These are phyloP conservation scores for Cyclotella kingstonii DNA, from an alignment of 108 stramenopile species.

Conservation along the genomic window DNA sequence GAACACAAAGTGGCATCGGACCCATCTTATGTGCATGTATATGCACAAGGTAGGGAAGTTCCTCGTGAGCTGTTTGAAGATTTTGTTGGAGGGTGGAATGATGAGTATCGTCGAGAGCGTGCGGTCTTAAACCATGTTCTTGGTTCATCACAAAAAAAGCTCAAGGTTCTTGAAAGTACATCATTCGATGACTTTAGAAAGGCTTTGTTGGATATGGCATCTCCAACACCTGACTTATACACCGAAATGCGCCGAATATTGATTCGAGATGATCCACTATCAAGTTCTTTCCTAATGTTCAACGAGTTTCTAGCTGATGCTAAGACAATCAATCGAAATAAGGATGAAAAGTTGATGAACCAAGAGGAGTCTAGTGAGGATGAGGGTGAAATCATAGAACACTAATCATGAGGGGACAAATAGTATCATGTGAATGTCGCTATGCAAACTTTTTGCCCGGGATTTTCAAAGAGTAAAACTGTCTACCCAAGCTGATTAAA, in stretches of 20 bases:
- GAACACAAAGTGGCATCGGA: slow-evolving; percentile 52
- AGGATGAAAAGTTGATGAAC: slow-evolving; percentile 7
- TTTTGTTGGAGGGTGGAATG: slow-evolving; percentile 75
- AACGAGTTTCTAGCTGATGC: slow-evolving; percentile 45
- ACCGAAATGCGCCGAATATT: slow-evolving; percentile 54
- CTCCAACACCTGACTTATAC: slow-evolving; percentile 50
- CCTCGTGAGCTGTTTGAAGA: slow-evolving; percentile 76
- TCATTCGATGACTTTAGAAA: slow-evolving; percentile 58
- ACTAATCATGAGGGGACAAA: too few relatives aligned
- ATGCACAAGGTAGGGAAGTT: slow-evolving; percentile 62
- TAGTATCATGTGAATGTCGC: too few relatives aligned
- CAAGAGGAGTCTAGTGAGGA: slow-evolving; percentile 81
- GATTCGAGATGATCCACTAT: slow-evolving; percentile 56
- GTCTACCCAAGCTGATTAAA: too few relatives aligned
- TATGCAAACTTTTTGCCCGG: too few relatives aligned
- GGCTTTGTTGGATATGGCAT: slow-evolving; percentile 49
- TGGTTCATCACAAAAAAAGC: slow-evolving; percentile 30
- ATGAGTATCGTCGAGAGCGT: slow-evolving; percentile 60
- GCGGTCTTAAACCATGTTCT: slow-evolving; percentile 45
- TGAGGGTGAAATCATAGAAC: slow-evolving; percentile 86
- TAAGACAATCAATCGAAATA: slow-evolving; percentile 2
- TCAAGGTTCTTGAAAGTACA: slow-evolving; percentile 26
- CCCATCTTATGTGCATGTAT: slow-evolving; percentile 49
- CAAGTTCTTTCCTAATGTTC: slow-evolving; percentile 64
- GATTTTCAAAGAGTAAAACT: too few relatives aligned